Percentiles rank a stretch among this genome's conserved stretches.
Conservation (phyloP, 495 filamentous ascomycete species). For the Peziza echinospora region DNA sequence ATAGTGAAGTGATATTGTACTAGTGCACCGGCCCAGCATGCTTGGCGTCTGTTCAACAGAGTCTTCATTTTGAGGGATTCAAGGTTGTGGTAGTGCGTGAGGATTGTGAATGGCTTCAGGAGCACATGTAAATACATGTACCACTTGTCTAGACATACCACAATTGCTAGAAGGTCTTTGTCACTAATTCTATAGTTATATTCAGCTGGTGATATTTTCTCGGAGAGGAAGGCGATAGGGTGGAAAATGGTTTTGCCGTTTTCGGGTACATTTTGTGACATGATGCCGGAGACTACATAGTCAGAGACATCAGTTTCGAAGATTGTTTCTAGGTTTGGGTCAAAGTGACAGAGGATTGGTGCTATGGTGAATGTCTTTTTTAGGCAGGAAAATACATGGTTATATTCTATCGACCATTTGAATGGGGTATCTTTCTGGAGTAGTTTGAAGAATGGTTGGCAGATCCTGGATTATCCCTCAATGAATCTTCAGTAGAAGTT, state of each 20-base stretch:
- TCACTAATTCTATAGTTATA: constrained; percentile 4
- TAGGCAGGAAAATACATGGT: not conserved
- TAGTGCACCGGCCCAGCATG: no score
- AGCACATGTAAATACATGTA: no score
- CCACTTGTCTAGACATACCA: no score
- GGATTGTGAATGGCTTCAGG: no score
- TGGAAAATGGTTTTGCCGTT: constrained; percentile 1
- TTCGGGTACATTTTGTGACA: constrained; percentile 1
- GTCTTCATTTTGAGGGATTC: no score
- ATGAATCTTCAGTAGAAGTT: no score
- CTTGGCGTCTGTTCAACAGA: no score
- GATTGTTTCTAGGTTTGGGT: not conserved
- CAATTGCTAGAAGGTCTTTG: constrained; percentile 5
- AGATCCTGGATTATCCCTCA: no score
- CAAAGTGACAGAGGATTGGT: constrained; percentile 1
- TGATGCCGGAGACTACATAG: not conserved
- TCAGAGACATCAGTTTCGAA: constrained; percentile 2
- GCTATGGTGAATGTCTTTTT: constrained; percentile 1
- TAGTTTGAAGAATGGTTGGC: not conserved
- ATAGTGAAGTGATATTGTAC: no score
- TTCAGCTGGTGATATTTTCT: constrained; percentile 5
- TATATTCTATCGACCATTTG: not conserved
- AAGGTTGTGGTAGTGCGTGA: no score
- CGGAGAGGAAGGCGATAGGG: constrained; percentile 4
- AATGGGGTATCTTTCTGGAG: not conserved